Conservation (phyloP, 768 basidiomycete genomes). For the Suillus variegatus region DNA sequence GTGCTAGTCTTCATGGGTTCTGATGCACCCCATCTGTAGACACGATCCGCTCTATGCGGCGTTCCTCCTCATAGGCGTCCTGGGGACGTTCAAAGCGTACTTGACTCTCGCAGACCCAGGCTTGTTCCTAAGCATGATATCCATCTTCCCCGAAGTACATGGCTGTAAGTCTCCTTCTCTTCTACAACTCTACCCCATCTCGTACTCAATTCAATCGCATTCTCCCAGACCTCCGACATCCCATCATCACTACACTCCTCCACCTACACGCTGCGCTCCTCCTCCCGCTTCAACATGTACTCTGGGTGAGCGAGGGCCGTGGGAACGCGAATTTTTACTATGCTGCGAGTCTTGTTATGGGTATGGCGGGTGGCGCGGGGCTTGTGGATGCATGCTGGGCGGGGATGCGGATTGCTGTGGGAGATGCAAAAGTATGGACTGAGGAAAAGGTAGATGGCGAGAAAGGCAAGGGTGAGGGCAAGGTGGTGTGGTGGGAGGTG, state of each 20-base stretch:
- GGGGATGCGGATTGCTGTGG: slow-evolving; percentile 75
- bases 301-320: slow-evolving; percentile 90
- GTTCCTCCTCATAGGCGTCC: slow-evolving; percentile 73
- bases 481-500: slow-evolving; percentile 24
- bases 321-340: slow-evolving; percentile 99
- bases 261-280: slow-evolving; percentile 84
- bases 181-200: neutral
- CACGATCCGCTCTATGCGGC: slow-evolving; percentile 83
- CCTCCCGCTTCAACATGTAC: slow-evolving; percentile 85
- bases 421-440: slow-evolving; percentile 47
- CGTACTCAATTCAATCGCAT: neutral
- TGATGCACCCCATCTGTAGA: slow-evolving; percentile 38
- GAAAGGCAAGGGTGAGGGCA: slow-evolving; percentile 21
- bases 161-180: slow-evolving; percentile 56
- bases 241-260: slow-evolving; percentile 79
- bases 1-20: neutral
- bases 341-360: slow-evolving; percentile 92
- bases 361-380: slow-evolving; percentile 82
- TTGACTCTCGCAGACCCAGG: slow-evolving; percentile 89
- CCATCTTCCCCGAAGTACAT: slow-evolving; percentile 82
- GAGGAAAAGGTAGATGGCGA: slow-evolving; percentile 38
- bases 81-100: slow-evolving; percentile 89
- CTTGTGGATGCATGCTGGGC: slow-evolving; percentile 83
- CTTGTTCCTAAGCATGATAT: slow-evolving; percentile 78
- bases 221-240: slow-evolving; percentile 73